Conservation (phyloP, 2,329 filamentous ascomycete genomes). For the Fusarium piperis region DNA sequence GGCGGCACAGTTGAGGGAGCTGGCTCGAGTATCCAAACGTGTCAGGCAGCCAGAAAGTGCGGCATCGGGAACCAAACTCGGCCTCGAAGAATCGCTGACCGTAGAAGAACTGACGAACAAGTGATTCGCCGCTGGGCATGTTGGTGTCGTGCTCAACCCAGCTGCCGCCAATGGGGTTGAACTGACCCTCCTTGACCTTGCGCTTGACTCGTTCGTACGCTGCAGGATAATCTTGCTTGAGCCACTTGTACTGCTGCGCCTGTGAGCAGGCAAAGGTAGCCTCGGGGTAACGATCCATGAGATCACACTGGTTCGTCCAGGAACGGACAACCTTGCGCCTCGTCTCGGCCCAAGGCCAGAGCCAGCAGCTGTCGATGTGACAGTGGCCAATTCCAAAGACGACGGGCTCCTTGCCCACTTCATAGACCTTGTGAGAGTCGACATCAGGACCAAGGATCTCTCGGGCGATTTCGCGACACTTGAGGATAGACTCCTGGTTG, state of each 20-base stretch:
- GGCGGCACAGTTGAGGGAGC: constrained; percentile 89
- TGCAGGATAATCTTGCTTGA: constrained; percentile 87
- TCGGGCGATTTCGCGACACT: constrained; percentile 83
- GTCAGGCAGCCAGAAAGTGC: constrained; percentile 97
- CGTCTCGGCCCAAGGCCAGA: constrained; percentile 98
- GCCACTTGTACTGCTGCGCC: constrained; percentile 98
- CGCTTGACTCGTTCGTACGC: constrained; percentile 90
- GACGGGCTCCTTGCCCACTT: constrained; percentile 75
- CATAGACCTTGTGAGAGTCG: constrained; percentile 86
- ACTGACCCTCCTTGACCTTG: constrained; percentile 89
- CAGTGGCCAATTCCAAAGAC: constrained; percentile 95
- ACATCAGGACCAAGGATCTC: constrained; percentile 84
- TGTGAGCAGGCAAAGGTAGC: constrained; percentile 92
- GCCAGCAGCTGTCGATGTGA: constrained; percentile 98
- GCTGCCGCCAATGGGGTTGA: constrained; percentile 95
- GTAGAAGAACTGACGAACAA: constrained; percentile 93
- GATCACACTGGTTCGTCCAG: constrained; percentile 95
- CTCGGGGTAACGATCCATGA: constrained; percentile 95
- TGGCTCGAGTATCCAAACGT: constrained; percentile 98
- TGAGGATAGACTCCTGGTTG: constrained; percentile 78
- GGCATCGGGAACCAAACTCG: constrained; percentile 86
- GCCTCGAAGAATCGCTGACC: constrained; percentile 95
- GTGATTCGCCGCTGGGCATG: constrained; percentile 92
- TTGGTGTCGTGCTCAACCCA: constrained; percentile 99
- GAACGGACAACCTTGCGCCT: constrained; percentile 95